A percentile compares a stretch with the other conserved stretches of the same genome.
Evolutionary conservation across 2,329 filamentous ascomycete genomes (phyloP).

Genomic region (Pyricularia pennisetigena): DNA sequence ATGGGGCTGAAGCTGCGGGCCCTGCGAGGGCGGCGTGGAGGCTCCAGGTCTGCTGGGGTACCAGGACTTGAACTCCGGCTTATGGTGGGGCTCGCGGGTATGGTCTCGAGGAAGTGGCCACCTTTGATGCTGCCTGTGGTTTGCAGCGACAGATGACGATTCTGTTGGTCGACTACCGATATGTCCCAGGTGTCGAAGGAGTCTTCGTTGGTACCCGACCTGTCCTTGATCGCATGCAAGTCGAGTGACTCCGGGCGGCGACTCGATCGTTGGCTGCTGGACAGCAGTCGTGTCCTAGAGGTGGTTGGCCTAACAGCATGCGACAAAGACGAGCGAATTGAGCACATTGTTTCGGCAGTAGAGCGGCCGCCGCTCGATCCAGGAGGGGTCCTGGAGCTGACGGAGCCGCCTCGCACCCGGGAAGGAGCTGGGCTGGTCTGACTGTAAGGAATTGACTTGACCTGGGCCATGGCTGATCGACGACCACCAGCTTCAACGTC

Average conservation of each 20-base stretch:
- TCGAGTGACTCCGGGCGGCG: slow-evolving; percentile 38
- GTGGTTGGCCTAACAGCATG: slow-evolving; percentile 42
- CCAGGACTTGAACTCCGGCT: slow-evolving; percentile 58
- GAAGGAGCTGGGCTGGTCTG: slow-evolving; percentile 26
- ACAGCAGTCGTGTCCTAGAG: slow-evolving; percentile 45
- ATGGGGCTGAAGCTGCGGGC: slow-evolving; percentile 40
- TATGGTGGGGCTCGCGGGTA: slow-evolving; percentile 54
- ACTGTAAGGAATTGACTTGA: slow-evolving; percentile 45
- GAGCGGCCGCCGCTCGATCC: slow-evolving; percentile 35
- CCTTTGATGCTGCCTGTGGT: slow-evolving; percentile 25
- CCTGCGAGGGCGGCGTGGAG: slow-evolving; percentile 31
- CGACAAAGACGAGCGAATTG: slow-evolving; percentile 37
- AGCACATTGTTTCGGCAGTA: slow-evolving; percentile 33
- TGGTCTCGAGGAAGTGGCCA: slow-evolving; percentile 55
- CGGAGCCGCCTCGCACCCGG: slow-evolving; percentile 21
- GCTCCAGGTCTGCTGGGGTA: slow-evolving; percentile 45
- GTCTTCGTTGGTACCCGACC: slow-evolving; percentile 36
- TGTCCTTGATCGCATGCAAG: slow-evolving; percentile 25
- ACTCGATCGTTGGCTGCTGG: slow-evolving; percentile 18
- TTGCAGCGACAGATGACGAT: slow-evolving; percentile 46
- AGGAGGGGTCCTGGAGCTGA: slow-evolving; percentile 29
- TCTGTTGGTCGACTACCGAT: slow-evolving; percentile 54
- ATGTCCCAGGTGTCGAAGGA: slow-evolving; percentile 71
- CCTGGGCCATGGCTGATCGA: slow-evolving; percentile 21
- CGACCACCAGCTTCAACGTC: slow-evolving; percentile 19